phyloP scores from a whole-genome alignment of 208 protist species.

The Leishmania aethiopica region DNA sequence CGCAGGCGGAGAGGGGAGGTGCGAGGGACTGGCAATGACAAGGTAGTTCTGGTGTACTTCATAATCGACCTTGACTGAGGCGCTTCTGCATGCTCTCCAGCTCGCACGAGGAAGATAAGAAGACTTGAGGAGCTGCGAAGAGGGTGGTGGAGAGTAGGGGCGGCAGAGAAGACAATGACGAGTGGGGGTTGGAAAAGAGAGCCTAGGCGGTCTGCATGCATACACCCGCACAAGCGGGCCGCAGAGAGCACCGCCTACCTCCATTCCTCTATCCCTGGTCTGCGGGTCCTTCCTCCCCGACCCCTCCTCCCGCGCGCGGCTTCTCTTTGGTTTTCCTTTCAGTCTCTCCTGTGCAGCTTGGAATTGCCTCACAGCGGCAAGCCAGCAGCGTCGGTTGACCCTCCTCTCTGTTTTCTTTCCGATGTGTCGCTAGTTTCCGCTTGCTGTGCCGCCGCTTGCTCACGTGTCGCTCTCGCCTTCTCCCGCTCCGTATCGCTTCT shows the following conservation, averaged over 20 bases:
- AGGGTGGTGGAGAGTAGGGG: neutral
- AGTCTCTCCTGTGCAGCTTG: neutral
- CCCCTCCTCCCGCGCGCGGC: neutral
- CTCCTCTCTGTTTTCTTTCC: conserved; percentile 1
- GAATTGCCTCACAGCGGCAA: conserved; percentile 22
- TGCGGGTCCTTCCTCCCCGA: neutral
- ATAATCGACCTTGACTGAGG: conserved; percentile 13
- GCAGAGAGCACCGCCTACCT: neutral
- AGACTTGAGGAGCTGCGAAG: neutral
- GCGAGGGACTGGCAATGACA: conserved; percentile 24
- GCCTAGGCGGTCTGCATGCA: neutral
- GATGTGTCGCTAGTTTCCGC: neutral
- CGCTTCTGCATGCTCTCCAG: conserved; percentile 27
- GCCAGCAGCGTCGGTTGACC: conserved; percentile 11
- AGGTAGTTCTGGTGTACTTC: conserved; percentile 30
- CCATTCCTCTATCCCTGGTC: neutral
- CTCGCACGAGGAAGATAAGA: neutral
- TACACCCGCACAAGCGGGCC: neutral
- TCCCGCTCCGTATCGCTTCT: neutral
- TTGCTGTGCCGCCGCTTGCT: neutral
- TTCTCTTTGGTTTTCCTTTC: neutral
- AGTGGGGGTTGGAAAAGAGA: neutral
- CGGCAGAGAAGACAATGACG: neutral
- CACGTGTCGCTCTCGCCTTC: neutral
- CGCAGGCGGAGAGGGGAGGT: neutral